Conservation (phyloP, 768 basidiomycete species). For the Lactifluus echinatus region DNA sequence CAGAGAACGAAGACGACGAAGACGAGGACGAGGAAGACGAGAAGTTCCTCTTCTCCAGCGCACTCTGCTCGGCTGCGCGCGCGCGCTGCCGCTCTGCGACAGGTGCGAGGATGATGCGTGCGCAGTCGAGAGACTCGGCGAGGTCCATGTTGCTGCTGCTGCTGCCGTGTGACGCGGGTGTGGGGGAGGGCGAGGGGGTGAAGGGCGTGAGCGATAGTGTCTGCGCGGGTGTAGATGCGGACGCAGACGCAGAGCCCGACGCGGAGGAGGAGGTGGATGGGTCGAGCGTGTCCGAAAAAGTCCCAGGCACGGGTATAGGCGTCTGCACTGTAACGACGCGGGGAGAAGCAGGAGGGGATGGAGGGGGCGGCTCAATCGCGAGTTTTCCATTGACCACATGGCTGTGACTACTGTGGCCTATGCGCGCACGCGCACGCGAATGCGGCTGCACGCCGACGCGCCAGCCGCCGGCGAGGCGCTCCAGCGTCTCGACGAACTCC, state of each 20-base stretch:
- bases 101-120: slow-evolving; percentile 65
- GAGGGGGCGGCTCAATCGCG: slow-evolving; percentile 35
- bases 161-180: slow-evolving; percentile 1
- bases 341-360: slow-evolving; percentile 20
- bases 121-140: slow-evolving; percentile 52
- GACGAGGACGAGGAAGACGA: slow-evolving; percentile 16
- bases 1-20: slow-evolving; percentile 23
- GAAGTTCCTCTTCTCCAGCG: slow-evolving; percentile 41
- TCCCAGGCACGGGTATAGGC: neutral
- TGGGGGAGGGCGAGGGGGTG: slow-evolving; percentile 16
- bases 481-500: slow-evolving; percentile 79
- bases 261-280: slow-evolving; percentile 22
- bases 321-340: neutral
- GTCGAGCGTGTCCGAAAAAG: slow-evolving; percentile 20
- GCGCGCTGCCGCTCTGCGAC: slow-evolving; percentile 56
- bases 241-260: slow-evolving; percentile 4
- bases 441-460: slow-evolving; percentile 52
- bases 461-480: slow-evolving; percentile 76
- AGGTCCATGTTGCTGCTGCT: slow-evolving; percentile 31
- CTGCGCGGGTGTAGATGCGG: neutral
- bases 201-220: neutral
- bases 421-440: slow-evolving; percentile 29
- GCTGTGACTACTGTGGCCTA: slow-evolving; percentile 19
- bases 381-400: slow-evolving; percentile 31
- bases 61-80: slow-evolving; percentile 40